Base-by-base conservation (phyloP, 805 yeast species). In the Monosporozyma aerobia region DNA sequence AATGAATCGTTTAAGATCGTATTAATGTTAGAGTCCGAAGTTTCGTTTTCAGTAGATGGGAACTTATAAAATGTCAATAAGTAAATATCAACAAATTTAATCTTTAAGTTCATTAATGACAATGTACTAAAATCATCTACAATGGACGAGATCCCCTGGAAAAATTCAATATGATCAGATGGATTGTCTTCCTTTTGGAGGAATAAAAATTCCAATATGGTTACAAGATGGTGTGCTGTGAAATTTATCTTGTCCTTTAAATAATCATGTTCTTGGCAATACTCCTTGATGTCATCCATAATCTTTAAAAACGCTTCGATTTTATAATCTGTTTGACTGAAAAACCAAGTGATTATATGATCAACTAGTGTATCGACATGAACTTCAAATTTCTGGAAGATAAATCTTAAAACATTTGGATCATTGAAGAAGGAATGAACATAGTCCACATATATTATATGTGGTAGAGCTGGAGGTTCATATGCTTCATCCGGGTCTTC, bases 381-480 rank as follows among this genome's bases (percentile, higher is more conserved):
- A 9, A 45, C 37, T 41, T 16, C n/a, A 47, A 55, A 59, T 33
- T 37, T 52, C 16, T 41, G 43, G 3, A 50, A 39, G 13, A 59
- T 37, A n/a, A 46, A 23, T 9, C 27, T 39, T 22, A 59, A 43
- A 44, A 57, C 48, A 6, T 44, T 41, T 4, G 32, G 19, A 30
- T 59, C 52, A 2, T 54, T 22, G 30, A 61, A 54, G 39, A 53
- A 62, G 8, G 45, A 43, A n/a, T 52, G 27, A 5, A 55, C 58
- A 32, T 57, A 53, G 3, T 48, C 48, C 8, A 44, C 14, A 48
- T 61, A 63, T 23, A 63, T 56, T 22, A 54, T 44, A 9, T 40
- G 44, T 0, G 68, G 68, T 35, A 54, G 57, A 45, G 37, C 2
- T 1, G 49, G 46, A 5, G 14, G 1, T 23, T 23, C n/a, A 43